Percentiles rank a stretch among this genome's conserved stretches.
These are phyloP conservation scores for Oldenlandia corymbosa DNA, from an alignment of 257 asterid species.

Conservation along the genomic window DNA sequence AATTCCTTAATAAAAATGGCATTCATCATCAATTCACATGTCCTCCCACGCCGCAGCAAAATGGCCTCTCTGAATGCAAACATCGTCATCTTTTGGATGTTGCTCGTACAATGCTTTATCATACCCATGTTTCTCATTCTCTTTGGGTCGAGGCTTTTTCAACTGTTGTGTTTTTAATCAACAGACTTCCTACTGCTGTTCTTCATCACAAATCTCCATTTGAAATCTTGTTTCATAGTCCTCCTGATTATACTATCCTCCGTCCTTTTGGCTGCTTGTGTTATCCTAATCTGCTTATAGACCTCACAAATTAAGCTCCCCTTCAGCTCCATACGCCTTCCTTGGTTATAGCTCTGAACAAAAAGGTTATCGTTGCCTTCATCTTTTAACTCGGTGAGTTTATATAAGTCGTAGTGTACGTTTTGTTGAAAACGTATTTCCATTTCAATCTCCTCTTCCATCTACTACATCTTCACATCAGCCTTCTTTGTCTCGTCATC, in stretches of 20 bases:
- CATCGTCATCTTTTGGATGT: not conserved
- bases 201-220: not conserved
- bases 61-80: not conserved
- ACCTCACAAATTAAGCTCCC: not conserved
- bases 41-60: slow-evolving; percentile 1
- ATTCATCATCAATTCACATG: not conserved
- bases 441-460: not conserved
- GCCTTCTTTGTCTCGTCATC: no score
- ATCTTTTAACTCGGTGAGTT: not conserved
- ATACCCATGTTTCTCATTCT: not conserved
- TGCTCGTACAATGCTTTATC: not conserved
- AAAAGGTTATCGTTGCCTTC: not conserved
- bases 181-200: not conserved
- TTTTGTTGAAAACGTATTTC: not conserved
- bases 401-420: not conserved
- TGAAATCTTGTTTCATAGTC: no score
- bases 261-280: slow-evolving; percentile 2
- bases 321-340: not conserved
- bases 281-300: not conserved
- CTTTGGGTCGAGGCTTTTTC: not conserved
- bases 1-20: not conserved
- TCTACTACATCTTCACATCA: not conserved
- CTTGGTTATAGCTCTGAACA: not conserved
- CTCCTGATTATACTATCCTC: slow-evolving; percentile 1
- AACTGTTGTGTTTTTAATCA: not conserved